Base-by-base conservation (phyloP, 2,329 filamentous ascomycete species). In the Diplodia scrobiculata region DNA sequence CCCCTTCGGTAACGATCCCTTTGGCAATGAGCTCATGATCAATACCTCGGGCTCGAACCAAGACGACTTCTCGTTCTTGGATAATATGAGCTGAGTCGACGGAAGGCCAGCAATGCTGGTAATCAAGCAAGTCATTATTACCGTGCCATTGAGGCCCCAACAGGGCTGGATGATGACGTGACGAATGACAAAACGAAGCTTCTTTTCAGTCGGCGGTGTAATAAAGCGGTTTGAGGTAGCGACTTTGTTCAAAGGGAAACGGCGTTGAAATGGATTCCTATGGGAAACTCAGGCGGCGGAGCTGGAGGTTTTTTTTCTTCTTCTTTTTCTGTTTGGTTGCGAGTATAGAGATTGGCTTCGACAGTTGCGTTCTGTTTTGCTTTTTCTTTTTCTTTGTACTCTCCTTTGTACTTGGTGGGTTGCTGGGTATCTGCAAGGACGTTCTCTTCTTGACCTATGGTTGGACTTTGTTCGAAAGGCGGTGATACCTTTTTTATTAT, bases 181-280 rank as follows among this genome's bases (percentile, higher is more conserved):
- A 53, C 60, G 48, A 63, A 63, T 53, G 47, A 19, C 60, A 53
- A 25, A 25, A 63, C 45, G 60, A 52, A 45, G 60, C 36, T 51
- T 63, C 48, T 53, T 53, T 63, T 45, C 50, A 63, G 48, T 63
- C 60, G 47, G 34, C 32, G 34, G 47, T 63, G 60, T 52, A 53
- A 63, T 48, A 53, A 47, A 53, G 19, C 48, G 60, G 41, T 63
- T 45, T 41, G 60, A 52, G 48, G 29, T 13, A 63, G 60, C 25
- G 48, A 53, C 60, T 63, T 63, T 63, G 47, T 62, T 62, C 58
- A 62, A 62, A 21, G 41, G 58, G 58, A 32, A 36, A 50, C 58
- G 58, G 58, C 58, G 58, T 62, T 62, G 27, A 27, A 34, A 29
- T n/a, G 25, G 13, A 50, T 41, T 62, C 58, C 38, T 62, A 50